Conservation (phyloP, 306 rosid species). For the Arachis hypogaea region DNA sequence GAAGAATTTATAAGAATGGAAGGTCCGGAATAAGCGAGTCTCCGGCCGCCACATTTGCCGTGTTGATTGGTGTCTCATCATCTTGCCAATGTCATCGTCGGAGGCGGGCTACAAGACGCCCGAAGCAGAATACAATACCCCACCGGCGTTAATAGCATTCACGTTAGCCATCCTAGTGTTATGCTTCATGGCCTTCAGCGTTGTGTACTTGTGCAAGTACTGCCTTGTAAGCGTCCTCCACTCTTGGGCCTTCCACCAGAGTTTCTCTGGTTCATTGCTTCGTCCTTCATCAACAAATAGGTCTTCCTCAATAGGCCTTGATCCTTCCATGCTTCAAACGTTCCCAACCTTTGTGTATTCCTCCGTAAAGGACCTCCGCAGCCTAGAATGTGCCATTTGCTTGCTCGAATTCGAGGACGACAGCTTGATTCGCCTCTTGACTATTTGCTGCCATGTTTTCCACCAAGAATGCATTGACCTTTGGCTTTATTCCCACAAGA, state of each 20-base stretch:
- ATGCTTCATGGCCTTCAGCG: constrained; percentile 53
- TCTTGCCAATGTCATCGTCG: constrained; percentile 37
- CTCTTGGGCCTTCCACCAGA: constrained; percentile 42
- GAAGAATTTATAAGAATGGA: constrained; percentile 22
- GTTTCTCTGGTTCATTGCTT: constrained; percentile 40
- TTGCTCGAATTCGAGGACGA: constrained; percentile 66
- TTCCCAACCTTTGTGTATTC: constrained; percentile 67
- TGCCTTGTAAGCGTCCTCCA: constrained; percentile 37
- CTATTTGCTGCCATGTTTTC: constrained; percentile 72
- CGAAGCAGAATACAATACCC: neutral
- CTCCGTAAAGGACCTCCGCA: constrained; percentile 55
- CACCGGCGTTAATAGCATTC: constrained; percentile 49
- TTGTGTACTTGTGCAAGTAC: constrained; percentile 54
- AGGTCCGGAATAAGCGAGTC: constrained; percentile 42
- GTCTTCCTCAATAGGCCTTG: constrained; percentile 53
- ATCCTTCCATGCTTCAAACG: constrained; percentile 45
- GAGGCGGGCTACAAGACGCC: neutral
- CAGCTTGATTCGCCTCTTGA: constrained; percentile 56
- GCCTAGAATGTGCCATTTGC: constrained; percentile 72
- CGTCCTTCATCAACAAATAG: constrained; percentile 23
- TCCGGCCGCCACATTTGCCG: constrained; percentile 29
- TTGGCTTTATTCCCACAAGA: constrained; percentile 74
- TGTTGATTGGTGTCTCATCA: neutral
- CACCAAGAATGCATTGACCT: constrained; percentile 79
- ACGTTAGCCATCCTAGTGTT: constrained; percentile 50